phyloP scores from a whole-genome alignment of 768 basidiomycete genomes.

The Amanita subjunquillea region DNA sequence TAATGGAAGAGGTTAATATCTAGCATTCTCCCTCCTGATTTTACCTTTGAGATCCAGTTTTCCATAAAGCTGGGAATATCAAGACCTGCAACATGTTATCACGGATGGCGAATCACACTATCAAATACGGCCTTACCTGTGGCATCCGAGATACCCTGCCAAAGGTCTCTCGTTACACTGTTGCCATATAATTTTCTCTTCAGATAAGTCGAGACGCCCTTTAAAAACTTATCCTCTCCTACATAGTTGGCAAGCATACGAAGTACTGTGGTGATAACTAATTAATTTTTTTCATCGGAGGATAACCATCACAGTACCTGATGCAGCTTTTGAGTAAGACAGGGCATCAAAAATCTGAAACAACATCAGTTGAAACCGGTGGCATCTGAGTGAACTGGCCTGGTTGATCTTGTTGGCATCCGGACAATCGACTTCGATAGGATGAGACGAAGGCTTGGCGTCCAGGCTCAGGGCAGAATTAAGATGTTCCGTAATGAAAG shows the following conservation, averaged over 20 bases:
- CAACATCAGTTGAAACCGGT: background rate
- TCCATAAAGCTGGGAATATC: constrained; percentile 80
- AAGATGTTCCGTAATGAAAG: constrained; percentile 74
- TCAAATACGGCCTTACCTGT: constrained; percentile 30
- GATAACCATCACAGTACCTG: constrained; percentile 31
- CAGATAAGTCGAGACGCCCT: constrained; percentile 85
- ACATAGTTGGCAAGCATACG: constrained; percentile 88
- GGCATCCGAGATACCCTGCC: constrained; percentile 73
- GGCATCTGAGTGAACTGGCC: constrained; percentile 19
- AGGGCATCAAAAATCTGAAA: constrained; percentile 82
- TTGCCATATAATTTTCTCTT: constrained; percentile 82
- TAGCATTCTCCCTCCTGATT: background rate
- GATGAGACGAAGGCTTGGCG: constrained; percentile 80
- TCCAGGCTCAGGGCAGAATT: constrained; percentile 75
- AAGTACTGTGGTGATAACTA: constrained; percentile 41
- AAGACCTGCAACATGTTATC: constrained; percentile 24
- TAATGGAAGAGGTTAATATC: constrained; percentile 23
- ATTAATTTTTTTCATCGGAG: background rate
- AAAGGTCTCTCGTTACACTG: constrained; percentile 78
- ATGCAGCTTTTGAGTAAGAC: constrained; percentile 79
- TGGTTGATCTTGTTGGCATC: constrained; percentile 81
- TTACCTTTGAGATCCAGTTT: constrained; percentile 80
- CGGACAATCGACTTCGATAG: constrained; percentile 85
- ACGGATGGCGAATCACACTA: background rate
- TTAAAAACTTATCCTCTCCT: constrained; percentile 81